Evolutionary conservation across 2,329 filamentous ascomycete species (phyloP).

Genomic region (Verticillium albo-atrum): DNA sequence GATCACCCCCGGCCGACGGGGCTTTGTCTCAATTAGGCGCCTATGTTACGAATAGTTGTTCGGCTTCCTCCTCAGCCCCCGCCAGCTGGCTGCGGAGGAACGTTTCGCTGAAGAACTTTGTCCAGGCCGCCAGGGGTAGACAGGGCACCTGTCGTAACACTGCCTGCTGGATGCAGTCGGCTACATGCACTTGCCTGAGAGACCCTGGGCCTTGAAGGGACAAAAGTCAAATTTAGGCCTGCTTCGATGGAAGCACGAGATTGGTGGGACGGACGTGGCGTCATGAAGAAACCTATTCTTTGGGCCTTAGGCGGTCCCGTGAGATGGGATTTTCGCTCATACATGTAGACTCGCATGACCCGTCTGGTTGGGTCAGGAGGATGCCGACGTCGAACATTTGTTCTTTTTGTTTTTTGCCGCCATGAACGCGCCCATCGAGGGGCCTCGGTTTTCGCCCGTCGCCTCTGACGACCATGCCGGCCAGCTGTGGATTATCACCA

Average conservation of each 20-base stretch:
- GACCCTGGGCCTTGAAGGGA: not conserved
- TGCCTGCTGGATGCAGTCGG: not conserved
- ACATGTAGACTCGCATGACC: not conserved
- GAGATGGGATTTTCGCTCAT: not conserved
- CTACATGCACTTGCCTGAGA: not conserved
- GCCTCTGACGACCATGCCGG: conserved; percentile 11
- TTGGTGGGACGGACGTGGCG: not conserved
- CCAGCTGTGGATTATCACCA: conserved; percentile 13
- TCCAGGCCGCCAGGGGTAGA: not conserved
- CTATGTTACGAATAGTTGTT: too few relatives aligned
- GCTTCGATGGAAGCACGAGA: not conserved
- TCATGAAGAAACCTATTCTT: not conserved
- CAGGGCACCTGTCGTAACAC: not conserved
- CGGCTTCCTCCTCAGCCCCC: too few relatives aligned
- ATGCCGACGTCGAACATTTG: not conserved
- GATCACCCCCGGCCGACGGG: not conserved
- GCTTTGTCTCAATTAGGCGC: not conserved
- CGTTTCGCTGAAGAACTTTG: too few relatives aligned
- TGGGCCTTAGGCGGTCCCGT: not conserved
- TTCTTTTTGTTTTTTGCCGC: not conserved
- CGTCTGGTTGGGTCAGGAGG: not conserved
- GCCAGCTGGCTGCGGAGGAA: too few relatives aligned
- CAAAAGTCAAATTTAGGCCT: not conserved
- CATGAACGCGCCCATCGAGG: not conserved
- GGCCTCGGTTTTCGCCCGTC: conserved; percentile 11